Base-by-base conservation (phyloP, 1,284 basidiomycete species). In the Ustilago crameri region DNA sequence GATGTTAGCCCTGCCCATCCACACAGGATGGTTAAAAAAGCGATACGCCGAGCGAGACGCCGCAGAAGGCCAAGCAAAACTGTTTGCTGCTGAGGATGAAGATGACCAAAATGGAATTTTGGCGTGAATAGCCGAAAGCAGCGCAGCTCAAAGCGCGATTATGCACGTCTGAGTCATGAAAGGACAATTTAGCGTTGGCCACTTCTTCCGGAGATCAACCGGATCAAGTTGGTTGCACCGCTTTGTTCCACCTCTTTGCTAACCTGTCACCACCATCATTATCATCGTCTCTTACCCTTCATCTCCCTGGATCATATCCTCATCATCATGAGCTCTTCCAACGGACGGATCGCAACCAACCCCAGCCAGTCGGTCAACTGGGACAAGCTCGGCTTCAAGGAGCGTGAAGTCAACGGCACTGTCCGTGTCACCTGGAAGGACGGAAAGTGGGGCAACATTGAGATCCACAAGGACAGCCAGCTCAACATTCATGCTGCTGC, bases 401-500 rank as follows among this genome's bases (percentile, higher is more conserved):
- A 74, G 58, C 55, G 68, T 24, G 55, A 63, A 9, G 72, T 74
- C 51, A 76, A 76, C 52, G 74, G 68, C 27, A 56, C 68, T 26
- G 65, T 76, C 2, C 56, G 57, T 23, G 66, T 74, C 46, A 67
- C 62, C 15, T 78, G 59, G 61, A 59, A 63, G 35, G 58, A 76
- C 26, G 80, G 78, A 49, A 52, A 74, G 38, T 83, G 82, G 82
- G 74, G 73, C 23, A 26, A 48, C 32, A 68, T 71, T 23, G 72
- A 74, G 50, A 78, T 76, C 61, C 70, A 75, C 48, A 72, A 75
- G 34, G 76, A 76, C 46, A 74, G 74, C 18, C 72, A 81, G 41
- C 51, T 84, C 49, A 77, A 77, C 22, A 57, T 84, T 12, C 80
- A 82, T 55, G 75, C 78, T 32, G 82, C 79, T 23, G 77, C 77